These are phyloP conservation scores for Alloteropsis semialata DNA, from an alignment of 176 grass and related monocot species.

Conservation along the genomic window DNA sequence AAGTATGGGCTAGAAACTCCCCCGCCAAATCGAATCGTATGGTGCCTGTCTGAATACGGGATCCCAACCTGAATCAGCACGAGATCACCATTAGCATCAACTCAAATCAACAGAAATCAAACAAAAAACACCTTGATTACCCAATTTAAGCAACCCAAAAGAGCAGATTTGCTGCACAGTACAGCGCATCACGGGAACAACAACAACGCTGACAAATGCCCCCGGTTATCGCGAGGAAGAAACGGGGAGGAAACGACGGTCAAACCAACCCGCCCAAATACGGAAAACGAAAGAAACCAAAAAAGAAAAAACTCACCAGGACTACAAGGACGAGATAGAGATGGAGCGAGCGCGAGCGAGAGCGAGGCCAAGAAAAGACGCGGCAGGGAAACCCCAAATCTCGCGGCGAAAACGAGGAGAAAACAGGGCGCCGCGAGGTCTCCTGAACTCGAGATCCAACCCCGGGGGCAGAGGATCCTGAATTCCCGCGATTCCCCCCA, in stretches of 20 bases:
- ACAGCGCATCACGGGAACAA: slow-evolving; percentile 7
- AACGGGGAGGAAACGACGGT: not conserved
- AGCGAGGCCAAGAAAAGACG: slow-evolving; percentile 1
- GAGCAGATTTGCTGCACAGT: slow-evolving; percentile 1
- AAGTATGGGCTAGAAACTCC: not conserved
- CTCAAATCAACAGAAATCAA: not conserved
- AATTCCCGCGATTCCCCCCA: slow-evolving; percentile 1
- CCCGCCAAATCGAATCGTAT: slow-evolving; percentile 16
- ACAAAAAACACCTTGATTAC: not conserved
- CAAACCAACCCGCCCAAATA: slow-evolving; percentile 21
- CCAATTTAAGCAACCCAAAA: slow-evolving; percentile 16
- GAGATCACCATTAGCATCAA: not conserved
- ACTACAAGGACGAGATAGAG: not conserved
- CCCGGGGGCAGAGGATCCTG: not conserved
- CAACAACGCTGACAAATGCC: not conserved
- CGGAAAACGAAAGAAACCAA: not conserved
- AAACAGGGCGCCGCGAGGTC: not conserved
- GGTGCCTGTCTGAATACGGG: not conserved
- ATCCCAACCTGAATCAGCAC: slow-evolving; percentile 20
- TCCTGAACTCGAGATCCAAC: slow-evolving; percentile 29
- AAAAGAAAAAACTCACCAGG: not conserved
- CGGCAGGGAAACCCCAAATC: slow-evolving; percentile 14
- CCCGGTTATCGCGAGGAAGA: slow-evolving; percentile 11
- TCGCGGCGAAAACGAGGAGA: not conserved
- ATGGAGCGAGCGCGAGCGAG: not conserved